Percentiles rank a stretch among this genome's conserved stretches.
Evolutionary conservation across 2,329 filamentous ascomycete genomes (phyloP).

Genomic region (Alternaria gansuensis): DNA sequence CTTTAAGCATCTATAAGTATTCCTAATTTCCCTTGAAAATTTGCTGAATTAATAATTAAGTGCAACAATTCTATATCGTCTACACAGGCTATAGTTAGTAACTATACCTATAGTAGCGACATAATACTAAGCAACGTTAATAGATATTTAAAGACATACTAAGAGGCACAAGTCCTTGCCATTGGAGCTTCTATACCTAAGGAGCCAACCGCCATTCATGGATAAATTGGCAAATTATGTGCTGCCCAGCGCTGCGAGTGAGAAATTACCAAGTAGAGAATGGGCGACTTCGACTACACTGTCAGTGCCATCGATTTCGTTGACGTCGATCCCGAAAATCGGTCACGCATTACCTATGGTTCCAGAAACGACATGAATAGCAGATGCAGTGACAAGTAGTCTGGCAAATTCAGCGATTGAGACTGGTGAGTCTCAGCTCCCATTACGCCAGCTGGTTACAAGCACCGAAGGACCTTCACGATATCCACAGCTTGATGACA

Average conservation of each 20-base stretch:
- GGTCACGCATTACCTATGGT: background rate
- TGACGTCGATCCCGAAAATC: slow-evolving; percentile 14
- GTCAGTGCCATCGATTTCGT: slow-evolving; percentile 13
- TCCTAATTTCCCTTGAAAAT: slow-evolving; percentile 15
- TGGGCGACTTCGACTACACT: slow-evolving; percentile 2
- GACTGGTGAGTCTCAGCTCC: background rate
- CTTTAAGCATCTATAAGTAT: slow-evolving; percentile 13
- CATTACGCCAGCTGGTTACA: no score
- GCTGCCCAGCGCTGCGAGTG: slow-evolving; percentile 21
- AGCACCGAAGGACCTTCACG: background rate
- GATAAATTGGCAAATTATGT: slow-evolving; percentile 38
- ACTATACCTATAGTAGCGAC: slow-evolving; percentile 26
- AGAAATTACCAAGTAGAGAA: slow-evolving; percentile 9
- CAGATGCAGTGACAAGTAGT: background rate
- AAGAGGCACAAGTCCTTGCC: slow-evolving; percentile 32
- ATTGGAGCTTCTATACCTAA: slow-evolving; percentile 29
- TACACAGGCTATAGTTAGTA: slow-evolving; percentile 20
- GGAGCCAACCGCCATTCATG: slow-evolving; percentile 35
- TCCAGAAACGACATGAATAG: background rate
- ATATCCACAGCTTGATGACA: background rate
- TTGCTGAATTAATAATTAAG: slow-evolving; percentile 28
- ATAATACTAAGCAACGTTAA: slow-evolving; percentile 28
- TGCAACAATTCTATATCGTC: slow-evolving; percentile 32
- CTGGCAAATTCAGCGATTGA: background rate
- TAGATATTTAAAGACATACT: slow-evolving; percentile 28